Evolutionary conservation across 768 basidiomycete species (phyloP).

Genomic region (Cantharellus anzutake): DNA sequence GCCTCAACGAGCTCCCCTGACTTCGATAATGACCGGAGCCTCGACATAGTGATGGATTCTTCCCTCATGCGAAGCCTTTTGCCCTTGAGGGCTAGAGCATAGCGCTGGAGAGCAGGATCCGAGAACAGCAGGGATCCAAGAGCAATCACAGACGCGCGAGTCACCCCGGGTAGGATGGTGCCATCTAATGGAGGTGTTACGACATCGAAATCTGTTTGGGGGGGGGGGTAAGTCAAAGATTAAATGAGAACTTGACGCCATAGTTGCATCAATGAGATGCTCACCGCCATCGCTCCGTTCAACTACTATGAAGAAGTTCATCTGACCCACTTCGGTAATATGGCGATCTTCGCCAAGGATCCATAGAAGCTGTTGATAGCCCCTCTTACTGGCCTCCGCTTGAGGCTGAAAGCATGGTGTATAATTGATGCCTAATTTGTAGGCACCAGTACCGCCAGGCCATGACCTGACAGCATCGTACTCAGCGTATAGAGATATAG

Average conservation of each 20-base stretch:
- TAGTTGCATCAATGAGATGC: conserved; percentile 6
- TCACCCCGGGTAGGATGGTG: conserved; percentile 27
- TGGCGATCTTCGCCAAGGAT: conserved; percentile 37
- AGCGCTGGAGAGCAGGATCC: conserved; percentile 15
- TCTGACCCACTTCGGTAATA: conserved; percentile 47
- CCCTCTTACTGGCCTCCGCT: conserved; percentile 48
- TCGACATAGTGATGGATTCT: conserved; percentile 55
- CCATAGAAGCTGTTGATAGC: conserved; percentile 85
- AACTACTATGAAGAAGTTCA: conserved; percentile 82
- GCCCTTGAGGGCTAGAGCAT: conserved; percentile 35
- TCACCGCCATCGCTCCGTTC: conserved; percentile 45
- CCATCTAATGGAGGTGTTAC: conserved; percentile 25
- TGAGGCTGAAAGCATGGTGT: conserved; percentile 79
- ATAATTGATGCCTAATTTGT: conserved; percentile 77
- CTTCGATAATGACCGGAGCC: conserved; percentile 34
- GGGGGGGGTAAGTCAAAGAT: not conserved
- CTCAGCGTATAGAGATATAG: conserved; percentile 61
- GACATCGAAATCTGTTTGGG: conserved; percentile 17
- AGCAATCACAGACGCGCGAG: conserved; percentile 22
- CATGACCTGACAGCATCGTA: conserved; percentile 29
- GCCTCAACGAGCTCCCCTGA: conserved; percentile 29
- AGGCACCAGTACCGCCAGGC: conserved; percentile 56
- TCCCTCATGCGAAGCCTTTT: conserved; percentile 30
- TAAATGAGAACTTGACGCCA: too few relatives aligned
- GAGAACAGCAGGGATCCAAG: conserved; percentile 13